A percentile compares a stretch with the other conserved stretches of the same genome.
Conservation (phyloP, 257 asterid genomes). For the Hygrophila difformis region DNA sequence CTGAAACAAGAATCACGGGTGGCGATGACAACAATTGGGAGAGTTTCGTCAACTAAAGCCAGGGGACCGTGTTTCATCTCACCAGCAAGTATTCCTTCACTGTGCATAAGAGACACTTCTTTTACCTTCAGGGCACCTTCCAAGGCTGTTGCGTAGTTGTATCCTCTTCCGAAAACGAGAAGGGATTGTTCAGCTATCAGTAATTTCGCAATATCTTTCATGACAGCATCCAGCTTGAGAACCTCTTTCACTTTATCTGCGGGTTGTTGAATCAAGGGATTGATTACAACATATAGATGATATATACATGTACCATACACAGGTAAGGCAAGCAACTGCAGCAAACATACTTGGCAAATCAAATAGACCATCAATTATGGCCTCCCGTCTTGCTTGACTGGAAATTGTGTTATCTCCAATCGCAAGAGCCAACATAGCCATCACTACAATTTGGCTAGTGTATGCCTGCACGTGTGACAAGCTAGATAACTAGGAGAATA, state of each 20-base stretch:
- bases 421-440: slow-evolving; percentile 98
- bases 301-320: not conserved
- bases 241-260: slow-evolving; percentile 84
- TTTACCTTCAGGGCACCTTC: slow-evolving; percentile 99
- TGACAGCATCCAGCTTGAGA: slow-evolving; percentile 82
- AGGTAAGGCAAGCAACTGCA: not conserved
- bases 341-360: slow-evolving; percentile 74
- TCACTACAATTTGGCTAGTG: slow-evolving; percentile 93
- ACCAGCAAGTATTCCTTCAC: slow-evolving; percentile 98
- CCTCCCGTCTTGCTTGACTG: slow-evolving; percentile 72
- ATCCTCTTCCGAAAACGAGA: slow-evolving; percentile 96
- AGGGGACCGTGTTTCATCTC: slow-evolving; percentile 99
- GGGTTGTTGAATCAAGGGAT: slow-evolving; percentile 13
- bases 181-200: slow-evolving; percentile 87
- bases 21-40: slow-evolving; percentile 86
- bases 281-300: too few relatives aligned
- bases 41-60: slow-evolving; percentile 93
- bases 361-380: slow-evolving; percentile 77
- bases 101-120: slow-evolving; percentile 98
- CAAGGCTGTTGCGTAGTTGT: slow-evolving; percentile 85
- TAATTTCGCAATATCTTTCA: slow-evolving; percentile 77
- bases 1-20: slow-evolving; percentile 96
- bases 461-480: slow-evolving; percentile 58
- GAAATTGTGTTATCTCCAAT: slow-evolving; percentile 84
- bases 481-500: not conserved